These are phyloP conservation scores for Cydonia oblonga DNA, from an alignment of 331 rosid species.

Conservation along the genomic window DNA sequence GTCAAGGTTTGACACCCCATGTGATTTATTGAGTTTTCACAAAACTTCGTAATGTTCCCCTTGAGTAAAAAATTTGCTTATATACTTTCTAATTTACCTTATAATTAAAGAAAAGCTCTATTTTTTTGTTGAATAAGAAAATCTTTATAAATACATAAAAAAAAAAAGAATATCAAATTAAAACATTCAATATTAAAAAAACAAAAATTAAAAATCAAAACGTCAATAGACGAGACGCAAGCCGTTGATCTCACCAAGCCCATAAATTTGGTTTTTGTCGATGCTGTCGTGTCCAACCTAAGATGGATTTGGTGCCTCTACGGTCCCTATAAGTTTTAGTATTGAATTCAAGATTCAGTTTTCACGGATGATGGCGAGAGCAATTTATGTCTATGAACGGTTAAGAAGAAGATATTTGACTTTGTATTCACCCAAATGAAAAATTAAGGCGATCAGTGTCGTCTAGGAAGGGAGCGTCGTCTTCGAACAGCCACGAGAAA, in stretches of 20 bases:
- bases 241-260: not conserved
- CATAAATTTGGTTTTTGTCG: not conserved
- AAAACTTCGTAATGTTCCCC: too few relatives aligned
- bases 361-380: too few relatives aligned
- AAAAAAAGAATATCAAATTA: too few relatives aligned
- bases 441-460: slow-evolving; percentile 51
- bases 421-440: slow-evolving; percentile 53
- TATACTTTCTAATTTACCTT: too few relatives aligned
- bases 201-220: not conserved
- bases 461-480: slow-evolving; percentile 55
- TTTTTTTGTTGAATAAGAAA: too few relatives aligned
- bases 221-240: not conserved
- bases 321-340: not conserved
- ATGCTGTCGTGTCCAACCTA: not conserved
- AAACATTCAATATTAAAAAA: too few relatives aligned
- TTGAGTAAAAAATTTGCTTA: too few relatives aligned
- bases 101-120: too few relatives aligned
- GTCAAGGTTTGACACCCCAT: too few relatives aligned
- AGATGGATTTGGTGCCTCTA: not conserved
- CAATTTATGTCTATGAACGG: too few relatives aligned
- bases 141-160: too few relatives aligned
- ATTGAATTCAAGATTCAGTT: not conserved
- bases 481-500: slow-evolving; percentile 39
- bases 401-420: slow-evolving; percentile 31
- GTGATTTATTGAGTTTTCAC: too few relatives aligned